Evolutionary conservation across 306 rosid genomes (phyloP).

Genomic region (Sechiopsis laciniata): DNA sequence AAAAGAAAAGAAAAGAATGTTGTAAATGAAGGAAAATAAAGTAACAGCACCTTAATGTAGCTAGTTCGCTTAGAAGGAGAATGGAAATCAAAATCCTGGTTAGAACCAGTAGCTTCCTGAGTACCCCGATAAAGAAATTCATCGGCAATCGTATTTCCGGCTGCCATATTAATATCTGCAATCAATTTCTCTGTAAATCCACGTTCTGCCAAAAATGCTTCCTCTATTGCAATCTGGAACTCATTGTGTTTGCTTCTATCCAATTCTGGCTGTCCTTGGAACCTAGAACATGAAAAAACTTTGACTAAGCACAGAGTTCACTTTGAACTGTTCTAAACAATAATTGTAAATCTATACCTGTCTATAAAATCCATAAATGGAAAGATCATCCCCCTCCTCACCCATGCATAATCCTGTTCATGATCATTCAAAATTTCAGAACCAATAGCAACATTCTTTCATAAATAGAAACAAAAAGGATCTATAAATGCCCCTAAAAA

Average conservation of each 20-base stretch:
- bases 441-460: constrained; percentile 28
- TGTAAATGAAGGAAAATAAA: constrained; percentile 15
- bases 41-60: constrained; percentile 22
- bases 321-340: constrained; percentile 11
- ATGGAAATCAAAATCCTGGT: constrained; percentile 54
- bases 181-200: constrained; percentile 89
- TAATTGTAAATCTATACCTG: constrained; percentile 45
- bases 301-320: constrained; percentile 26
- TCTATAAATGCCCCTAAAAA: constrained; percentile 19
- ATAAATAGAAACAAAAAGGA: constrained; percentile 14
- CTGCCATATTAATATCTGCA: constrained; percentile 88
- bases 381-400: constrained; percentile 76
- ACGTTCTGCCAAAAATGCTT: constrained; percentile 87
- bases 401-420: constrained; percentile 98
- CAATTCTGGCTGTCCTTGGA: constrained; percentile 74
- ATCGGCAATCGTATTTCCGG: constrained; percentile 55
- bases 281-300: constrained; percentile 48
- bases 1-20: not conserved
- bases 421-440: constrained; percentile 31
- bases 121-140: constrained; percentile 51
- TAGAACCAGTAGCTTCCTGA: constrained; percentile 59
- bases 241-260: constrained; percentile 51
- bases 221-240: constrained; percentile 85
- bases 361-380: constrained; percentile 78
- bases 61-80: constrained; percentile 47